phyloP scores from a whole-genome alignment of 2,329 filamentous ascomycete species.

The Talaromyces sp. region DNA sequence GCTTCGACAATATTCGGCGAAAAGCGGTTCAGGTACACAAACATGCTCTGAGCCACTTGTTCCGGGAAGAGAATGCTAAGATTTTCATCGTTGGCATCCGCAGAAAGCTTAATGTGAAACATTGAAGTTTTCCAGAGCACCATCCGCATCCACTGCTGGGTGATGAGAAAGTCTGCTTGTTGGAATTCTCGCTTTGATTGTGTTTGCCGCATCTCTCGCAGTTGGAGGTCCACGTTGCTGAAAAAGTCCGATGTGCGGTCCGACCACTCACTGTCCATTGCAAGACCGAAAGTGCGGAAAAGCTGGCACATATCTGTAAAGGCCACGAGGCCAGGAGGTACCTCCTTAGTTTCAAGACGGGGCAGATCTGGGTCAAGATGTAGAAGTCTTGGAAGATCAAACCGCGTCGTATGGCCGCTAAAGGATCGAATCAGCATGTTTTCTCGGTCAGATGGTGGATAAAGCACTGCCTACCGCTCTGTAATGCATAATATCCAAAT shows the following conservation, averaged over 20 bases:
- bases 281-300: slow-evolving; percentile 10
- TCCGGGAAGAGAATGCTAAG: slow-evolving; percentile 10
- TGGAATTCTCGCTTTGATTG: slow-evolving; percentile 9
- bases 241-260: slow-evolving; percentile 8
- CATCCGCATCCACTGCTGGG: slow-evolving; percentile 12
- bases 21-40: slow-evolving; percentile 9
- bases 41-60: slow-evolving; percentile 6
- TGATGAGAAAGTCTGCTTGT: slow-evolving; percentile 11
- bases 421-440: neutral
- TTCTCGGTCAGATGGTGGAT: neutral
- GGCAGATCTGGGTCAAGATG: slow-evolving; percentile 8
- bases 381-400: slow-evolving; percentile 7
- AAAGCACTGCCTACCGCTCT: slow-evolving; percentile 4
- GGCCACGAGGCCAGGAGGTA: slow-evolving; percentile 6
- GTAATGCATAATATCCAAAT: slow-evolving; percentile 11
- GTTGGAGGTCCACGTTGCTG: neutral
- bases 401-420: slow-evolving; percentile 11
- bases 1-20: slow-evolving; percentile 12
- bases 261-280: slow-evolving; percentile 9
- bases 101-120: slow-evolving; percentile 11
- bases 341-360: slow-evolving; percentile 7
- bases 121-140: slow-evolving; percentile 12
- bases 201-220: slow-evolving; percentile 7
- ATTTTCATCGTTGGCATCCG: slow-evolving; percentile 8
- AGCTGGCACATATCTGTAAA: slow-evolving; percentile 11